A percentile compares a stretch with the other conserved stretches of the same genome.
phyloP scores from a whole-genome alignment of 495 filamentous ascomycete species.

The Penicillium macrosclerotiorum region DNA sequence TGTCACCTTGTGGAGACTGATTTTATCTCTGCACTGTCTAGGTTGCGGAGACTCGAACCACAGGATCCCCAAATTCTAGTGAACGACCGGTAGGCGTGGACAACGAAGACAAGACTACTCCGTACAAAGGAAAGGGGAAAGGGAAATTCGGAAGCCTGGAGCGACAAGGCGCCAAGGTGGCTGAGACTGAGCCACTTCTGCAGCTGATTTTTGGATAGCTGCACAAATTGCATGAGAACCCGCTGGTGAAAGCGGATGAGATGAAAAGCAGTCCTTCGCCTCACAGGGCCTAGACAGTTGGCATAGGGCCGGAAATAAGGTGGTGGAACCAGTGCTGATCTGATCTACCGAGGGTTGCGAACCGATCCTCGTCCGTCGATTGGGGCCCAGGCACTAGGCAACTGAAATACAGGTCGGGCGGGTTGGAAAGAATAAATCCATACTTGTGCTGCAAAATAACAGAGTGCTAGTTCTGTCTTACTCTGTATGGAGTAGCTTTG shows the following conservation, averaged over 20 bases:
- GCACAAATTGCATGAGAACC: no score
- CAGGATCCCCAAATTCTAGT: not conserved
- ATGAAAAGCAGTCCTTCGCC: no score
- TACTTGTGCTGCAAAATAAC: no score
- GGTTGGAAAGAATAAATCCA: not conserved
- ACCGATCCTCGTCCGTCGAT: not conserved
- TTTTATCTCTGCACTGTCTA: slow-evolving; percentile 2
- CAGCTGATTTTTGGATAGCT: not conserved
- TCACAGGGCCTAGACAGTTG: not conserved
- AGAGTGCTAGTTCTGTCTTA: no score
- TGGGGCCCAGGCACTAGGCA: slow-evolving; percentile 3
- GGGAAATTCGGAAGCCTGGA: slow-evolving; percentile 3
- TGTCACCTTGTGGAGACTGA: slow-evolving; percentile 7
- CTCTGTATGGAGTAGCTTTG: no score
- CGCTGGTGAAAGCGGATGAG: no score
- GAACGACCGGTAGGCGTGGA: no score
- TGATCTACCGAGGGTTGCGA: slow-evolving; percentile 3
- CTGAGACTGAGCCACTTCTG: not conserved
- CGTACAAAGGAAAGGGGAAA: not conserved
- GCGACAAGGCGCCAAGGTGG: slow-evolving; percentile 2
- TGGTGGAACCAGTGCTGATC: slow-evolving; percentile 23
- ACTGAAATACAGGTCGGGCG: not conserved
- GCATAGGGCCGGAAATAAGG: slow-evolving; percentile 15
- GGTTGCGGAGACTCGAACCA: not conserved
- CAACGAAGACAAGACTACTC: no score